Evolutionary conservation across 2,329 filamentous ascomycete species (phyloP).

Genomic region (Paecilomyces sp.): DNA sequence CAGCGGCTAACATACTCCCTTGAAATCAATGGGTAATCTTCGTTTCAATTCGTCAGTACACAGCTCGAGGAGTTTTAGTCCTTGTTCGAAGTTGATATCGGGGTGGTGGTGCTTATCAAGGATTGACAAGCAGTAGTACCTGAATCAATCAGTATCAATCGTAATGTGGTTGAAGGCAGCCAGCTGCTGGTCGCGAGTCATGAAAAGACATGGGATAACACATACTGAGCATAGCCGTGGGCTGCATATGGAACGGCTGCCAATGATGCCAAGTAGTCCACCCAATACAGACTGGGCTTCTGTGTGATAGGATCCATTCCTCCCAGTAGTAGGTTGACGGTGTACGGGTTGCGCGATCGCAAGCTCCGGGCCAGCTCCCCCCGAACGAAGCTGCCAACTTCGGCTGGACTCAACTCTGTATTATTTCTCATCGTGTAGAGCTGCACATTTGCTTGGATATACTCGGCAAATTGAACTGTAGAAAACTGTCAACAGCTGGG

Average conservation of each 20-base stretch:
- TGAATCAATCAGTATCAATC: conserved; percentile 26
- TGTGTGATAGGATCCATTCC: conserved; percentile 87
- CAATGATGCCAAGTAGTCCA: conserved; percentile 88
- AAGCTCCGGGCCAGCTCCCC: conserved; percentile 86
- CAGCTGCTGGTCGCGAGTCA: neutral
- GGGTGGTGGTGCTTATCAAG: conserved; percentile 98
- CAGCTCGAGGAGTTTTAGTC: conserved; percentile 85
- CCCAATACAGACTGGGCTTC: conserved; percentile 91
- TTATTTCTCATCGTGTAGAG: conserved; percentile 98
- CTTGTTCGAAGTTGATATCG: conserved; percentile 80
- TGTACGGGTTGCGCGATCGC: conserved; percentile 89
- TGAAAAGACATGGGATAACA: neutral
- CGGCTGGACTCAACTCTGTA: conserved; percentile 81
- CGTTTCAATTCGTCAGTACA: conserved; percentile 97
- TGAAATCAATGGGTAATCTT: conserved; percentile 96
- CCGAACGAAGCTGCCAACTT: conserved; percentile 87
- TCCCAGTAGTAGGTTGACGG: conserved; percentile 90
- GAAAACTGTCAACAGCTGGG: conserved; percentile 8
- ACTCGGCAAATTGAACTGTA: conserved; percentile 95
- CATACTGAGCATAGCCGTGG: conserved; percentile 94
- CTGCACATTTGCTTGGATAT: conserved; percentile 96
- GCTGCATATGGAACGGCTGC: conserved; percentile 90
- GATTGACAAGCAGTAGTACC: conserved; percentile 96
- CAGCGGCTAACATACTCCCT: conserved; percentile 62
- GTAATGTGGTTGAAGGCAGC: neutral